Percentiles rank a stretch among this genome's conserved stretches.
phyloP scores from a whole-genome alignment of 1,284 basidiomycete genomes.

The Malassezia psittaci region DNA sequence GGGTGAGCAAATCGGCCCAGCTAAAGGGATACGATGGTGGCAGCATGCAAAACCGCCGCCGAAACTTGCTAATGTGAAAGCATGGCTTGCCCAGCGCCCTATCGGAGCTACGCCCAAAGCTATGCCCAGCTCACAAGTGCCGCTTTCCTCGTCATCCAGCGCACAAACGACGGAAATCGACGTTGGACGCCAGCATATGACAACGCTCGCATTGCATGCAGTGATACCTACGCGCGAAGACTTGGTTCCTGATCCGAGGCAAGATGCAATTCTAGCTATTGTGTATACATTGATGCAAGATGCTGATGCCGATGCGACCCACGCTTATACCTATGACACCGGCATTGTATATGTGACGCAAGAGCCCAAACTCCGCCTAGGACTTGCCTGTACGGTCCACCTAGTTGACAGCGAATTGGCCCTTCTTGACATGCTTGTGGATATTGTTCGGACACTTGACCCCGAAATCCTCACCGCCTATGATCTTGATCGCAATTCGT shows the following conservation, averaged over 20 bases:
- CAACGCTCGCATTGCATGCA: slow-evolving; percentile 68
- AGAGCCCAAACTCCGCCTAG: slow-evolving; percentile 20
- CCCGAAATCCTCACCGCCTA: slow-evolving; percentile 86
- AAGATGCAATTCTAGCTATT: slow-evolving; percentile 62
- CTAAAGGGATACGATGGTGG: slow-evolving; percentile 49
- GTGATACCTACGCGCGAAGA: slow-evolving; percentile 57
- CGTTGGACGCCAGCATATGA: slow-evolving; percentile 55
- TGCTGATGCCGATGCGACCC: slow-evolving; percentile 39
- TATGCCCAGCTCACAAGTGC: neutral
- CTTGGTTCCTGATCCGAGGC: slow-evolving; percentile 61
- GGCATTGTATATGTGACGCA: slow-evolving; percentile 29
- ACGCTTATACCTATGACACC: slow-evolving; percentile 16
- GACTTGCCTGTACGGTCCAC: slow-evolving; percentile 50
- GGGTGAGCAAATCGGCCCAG: neutral
- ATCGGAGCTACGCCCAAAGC: neutral
- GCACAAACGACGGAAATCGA: neutral
- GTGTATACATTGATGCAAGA: slow-evolving; percentile 62
- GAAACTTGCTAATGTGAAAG: neutral
- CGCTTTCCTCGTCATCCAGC: neutral
- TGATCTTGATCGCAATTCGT: slow-evolving; percentile 77
- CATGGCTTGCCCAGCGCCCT: neutral
- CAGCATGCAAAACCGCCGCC: slow-evolving; percentile 32
- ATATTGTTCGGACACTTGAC: slow-evolving; percentile 67
- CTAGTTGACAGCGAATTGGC: slow-evolving; percentile 66
- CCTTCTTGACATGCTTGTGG: slow-evolving; percentile 67